phyloP scores from a whole-genome alignment of 106 monocot species.

The Dioscorea alata region DNA sequence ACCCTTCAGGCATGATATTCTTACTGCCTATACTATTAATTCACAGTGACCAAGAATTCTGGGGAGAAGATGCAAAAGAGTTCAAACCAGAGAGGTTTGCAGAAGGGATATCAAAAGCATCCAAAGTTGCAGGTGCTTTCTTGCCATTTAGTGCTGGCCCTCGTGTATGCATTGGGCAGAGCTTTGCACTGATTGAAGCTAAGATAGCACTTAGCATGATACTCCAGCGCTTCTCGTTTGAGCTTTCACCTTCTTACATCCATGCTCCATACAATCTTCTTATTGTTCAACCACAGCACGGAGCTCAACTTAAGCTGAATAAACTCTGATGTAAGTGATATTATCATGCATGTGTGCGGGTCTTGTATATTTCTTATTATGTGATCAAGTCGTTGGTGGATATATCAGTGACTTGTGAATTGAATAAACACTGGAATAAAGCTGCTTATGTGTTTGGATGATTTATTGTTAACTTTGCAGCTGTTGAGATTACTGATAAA shows the following conservation, averaged over 20 bases:
- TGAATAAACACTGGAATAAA: no score
- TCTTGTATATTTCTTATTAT: no score
- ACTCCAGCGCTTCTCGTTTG: constrained; percentile 33
- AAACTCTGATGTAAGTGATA: not conserved
- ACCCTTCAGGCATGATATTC: constrained; percentile 12
- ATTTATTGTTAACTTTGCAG: no score
- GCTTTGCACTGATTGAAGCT: constrained; percentile 38
- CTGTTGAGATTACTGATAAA: no score
- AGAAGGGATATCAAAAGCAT: no score
- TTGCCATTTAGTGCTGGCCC: constrained; percentile 38
- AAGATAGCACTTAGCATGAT: constrained; percentile 26
- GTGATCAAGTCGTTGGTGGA: no score
- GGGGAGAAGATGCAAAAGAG: no score
- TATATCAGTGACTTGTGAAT: no score
- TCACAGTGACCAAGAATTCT: no score
- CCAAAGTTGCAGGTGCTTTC: constrained; percentile 6
- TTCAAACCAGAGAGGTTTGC: no score
- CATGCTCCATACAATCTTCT: constrained; percentile 25
- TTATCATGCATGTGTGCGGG: not conserved
- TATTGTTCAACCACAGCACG: constrained; percentile 24
- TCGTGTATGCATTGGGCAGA: constrained; percentile 38
- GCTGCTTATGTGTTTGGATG: no score
- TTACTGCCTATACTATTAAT: constrained; percentile 1
- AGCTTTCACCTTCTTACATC: constrained; percentile 26
- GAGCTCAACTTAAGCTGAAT: constrained; percentile 8